These are phyloP conservation scores for Starmerella roubikii DNA, from an alignment of 805 yeast species.

Conservation along the genomic window DNA sequence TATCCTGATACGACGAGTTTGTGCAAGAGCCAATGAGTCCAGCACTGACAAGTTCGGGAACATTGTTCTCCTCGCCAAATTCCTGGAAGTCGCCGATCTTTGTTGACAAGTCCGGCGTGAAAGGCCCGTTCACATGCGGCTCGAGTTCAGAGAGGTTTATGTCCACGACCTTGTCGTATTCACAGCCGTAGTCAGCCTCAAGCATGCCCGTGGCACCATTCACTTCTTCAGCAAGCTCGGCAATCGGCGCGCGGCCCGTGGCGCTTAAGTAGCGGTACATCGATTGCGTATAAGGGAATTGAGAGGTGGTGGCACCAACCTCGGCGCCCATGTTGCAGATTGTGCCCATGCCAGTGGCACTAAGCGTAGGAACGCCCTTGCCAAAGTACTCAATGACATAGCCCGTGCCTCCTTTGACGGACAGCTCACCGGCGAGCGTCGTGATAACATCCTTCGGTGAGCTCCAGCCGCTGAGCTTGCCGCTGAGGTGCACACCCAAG, in stretches of 20 bases:
- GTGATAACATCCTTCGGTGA: conserved; percentile 96
- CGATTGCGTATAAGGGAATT: conserved; percentile 84
- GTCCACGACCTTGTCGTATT: conserved; percentile 86
- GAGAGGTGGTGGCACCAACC: conserved; percentile 96
- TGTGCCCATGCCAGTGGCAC: conserved; percentile 99
- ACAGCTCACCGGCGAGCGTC: conserved; percentile 76
- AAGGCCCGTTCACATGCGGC: conserved; percentile 95
- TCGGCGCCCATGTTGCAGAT: conserved; percentile 99
- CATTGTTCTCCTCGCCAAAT: conserved; percentile 55
- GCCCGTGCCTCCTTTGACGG: conserved; percentile 98
- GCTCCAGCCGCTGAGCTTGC: conserved; percentile 82
- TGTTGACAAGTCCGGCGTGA: conserved; percentile 94
- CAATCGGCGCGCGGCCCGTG: conserved; percentile 72
- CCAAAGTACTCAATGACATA: conserved; percentile 93
- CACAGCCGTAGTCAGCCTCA: conserved; percentile 74
- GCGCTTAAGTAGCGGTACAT: conserved; percentile 68
- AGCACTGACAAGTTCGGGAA: conserved; percentile 81
- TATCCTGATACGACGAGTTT: conserved; percentile 95
- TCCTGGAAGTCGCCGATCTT: conserved; percentile 72
- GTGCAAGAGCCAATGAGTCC: conserved; percentile 98
- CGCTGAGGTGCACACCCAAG: conserved; percentile 86
- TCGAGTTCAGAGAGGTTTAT: conserved; percentile 75
- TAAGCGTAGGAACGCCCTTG: conserved; percentile 74
- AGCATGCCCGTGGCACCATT: conserved; percentile 45
- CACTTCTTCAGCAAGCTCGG: conserved; percentile 59